Evolutionary conservation across 495 filamentous ascomycete genomes (phyloP), one percentile per base, ranked within the genome.

Genomic region (Aspergillus sclerotioniger): DNA sequence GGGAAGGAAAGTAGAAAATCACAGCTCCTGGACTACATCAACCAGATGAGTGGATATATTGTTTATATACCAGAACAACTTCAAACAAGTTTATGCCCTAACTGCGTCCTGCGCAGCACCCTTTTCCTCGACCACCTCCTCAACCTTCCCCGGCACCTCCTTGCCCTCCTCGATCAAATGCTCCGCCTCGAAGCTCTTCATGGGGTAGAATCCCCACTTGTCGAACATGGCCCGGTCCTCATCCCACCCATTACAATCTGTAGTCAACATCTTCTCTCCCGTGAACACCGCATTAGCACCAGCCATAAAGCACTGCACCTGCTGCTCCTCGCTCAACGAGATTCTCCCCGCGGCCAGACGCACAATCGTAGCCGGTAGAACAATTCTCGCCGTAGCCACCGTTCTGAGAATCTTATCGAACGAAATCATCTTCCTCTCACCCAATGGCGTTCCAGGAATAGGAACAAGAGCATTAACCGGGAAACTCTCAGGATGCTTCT

Each of bases 211-310:
- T 8, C 90, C 90, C 87, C 87, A 93, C 48, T 78, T 77, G 8
- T 87, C 84, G 72, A 95, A 91, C 84, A 93, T 88, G 8, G 57
- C 83, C 51, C 81, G 84, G 62, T 95, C 90, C 72, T 92, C 89
- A 60, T 91, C 90, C 88, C 89, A 95, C 5, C 90, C 90, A 60
- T 87, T 91, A 67, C 90, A 92, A 54, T 88, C 87, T 0, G 90
- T 93, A 16, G 90, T 95, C 76, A 93, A 65, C 90, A 95, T 93
- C 80, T 90, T 92, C 75, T 95, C 90, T 17, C 90, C 90, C 0
- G 90, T 95, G 69, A 95, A 95, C 8, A 95, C 83, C 12, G 90
- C 90, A 67, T 95, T 95, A 0, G 90, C 90, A 25, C 90, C 90
- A 0, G 90, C 89, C 80, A 86, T 82, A 70, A 93, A 95, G 65